phyloP scores from a whole-genome alignment of 352 stramenopile genomes.

The Phytophthora megakarya region DNA sequence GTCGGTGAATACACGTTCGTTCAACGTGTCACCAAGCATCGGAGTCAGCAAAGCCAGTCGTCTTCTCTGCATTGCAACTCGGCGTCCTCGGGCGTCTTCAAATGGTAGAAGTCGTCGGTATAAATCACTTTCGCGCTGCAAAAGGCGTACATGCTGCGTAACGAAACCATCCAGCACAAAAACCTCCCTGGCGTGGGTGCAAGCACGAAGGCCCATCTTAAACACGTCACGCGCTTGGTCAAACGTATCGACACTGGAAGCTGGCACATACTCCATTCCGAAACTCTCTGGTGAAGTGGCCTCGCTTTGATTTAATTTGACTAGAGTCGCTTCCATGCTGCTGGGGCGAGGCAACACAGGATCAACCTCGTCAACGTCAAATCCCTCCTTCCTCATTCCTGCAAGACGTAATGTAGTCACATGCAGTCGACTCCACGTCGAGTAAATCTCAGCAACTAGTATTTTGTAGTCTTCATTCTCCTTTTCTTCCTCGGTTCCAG shows the following conservation, averaged over 20 bases:
- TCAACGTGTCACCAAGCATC: slow-evolving; percentile 53
- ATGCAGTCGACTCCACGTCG: slow-evolving; percentile 61
- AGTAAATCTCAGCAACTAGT: slow-evolving; percentile 46
- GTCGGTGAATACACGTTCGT: slow-evolving; percentile 52
- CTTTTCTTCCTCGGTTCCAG: slow-evolving; percentile 10
- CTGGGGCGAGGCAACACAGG: slow-evolving; percentile 23
- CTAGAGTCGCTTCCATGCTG: slow-evolving; percentile 38
- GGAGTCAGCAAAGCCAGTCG: slow-evolving; percentile 52
- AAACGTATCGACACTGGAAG: slow-evolving; percentile 41
- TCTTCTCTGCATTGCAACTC: slow-evolving; percentile 71
- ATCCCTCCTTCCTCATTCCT: slow-evolving; percentile 32
- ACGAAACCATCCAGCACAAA: slow-evolving; percentile 76
- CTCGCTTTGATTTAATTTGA: slow-evolving; percentile 6
- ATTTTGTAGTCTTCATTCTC: slow-evolving; percentile 33
- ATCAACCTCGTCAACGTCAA: slow-evolving; percentile 1
- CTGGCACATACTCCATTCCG: slow-evolving; percentile 38
- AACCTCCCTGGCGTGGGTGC: slow-evolving; percentile 43
- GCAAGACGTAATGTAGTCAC: slow-evolving; percentile 52
- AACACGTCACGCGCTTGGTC: slow-evolving; percentile 65
- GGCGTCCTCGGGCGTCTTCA: slow-evolving; percentile 57
- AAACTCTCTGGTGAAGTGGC: neutral
- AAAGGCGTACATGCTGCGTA: slow-evolving; percentile 60
- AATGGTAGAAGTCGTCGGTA: slow-evolving; percentile 63
- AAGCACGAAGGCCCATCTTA: slow-evolving; percentile 58
- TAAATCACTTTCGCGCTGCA: slow-evolving; percentile 60